These are phyloP conservation scores for Tripterygium wilfordii DNA, from an alignment of 177 flowering plant genomes.

Conservation along the genomic window DNA sequence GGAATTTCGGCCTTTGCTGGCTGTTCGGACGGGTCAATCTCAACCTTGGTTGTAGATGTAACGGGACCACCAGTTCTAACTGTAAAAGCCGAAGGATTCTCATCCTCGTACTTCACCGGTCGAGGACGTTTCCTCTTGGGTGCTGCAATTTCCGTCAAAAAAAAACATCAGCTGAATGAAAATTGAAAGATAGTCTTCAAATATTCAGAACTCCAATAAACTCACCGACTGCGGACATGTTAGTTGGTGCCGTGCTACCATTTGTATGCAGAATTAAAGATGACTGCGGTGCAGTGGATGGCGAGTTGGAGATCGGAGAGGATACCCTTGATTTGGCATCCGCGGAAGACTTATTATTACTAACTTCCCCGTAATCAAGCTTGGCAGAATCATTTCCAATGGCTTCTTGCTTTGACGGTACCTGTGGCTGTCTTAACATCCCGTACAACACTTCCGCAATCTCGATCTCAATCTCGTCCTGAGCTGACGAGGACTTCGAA, in stretches of 20 bases:
- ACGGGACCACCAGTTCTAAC: slow-evolving; percentile 29
- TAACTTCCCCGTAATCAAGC: slow-evolving; percentile 31
- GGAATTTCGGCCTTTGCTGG: slow-evolving; percentile 28
- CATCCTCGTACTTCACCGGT: slow-evolving; percentile 58
- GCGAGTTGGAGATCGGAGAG: slow-evolving; percentile 56
- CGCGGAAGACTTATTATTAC: slow-evolving; percentile 28
- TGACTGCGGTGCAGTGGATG: slow-evolving; percentile 26
- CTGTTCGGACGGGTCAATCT: slow-evolving; percentile 28
- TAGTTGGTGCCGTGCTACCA: slow-evolving; percentile 32
- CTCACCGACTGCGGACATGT: slow-evolving; percentile 50
- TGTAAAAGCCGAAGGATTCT: slow-evolving; percentile 27
- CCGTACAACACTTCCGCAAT: slow-evolving; percentile 93
- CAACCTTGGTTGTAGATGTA: slow-evolving; percentile 22
- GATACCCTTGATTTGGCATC: slow-evolving; percentile 66
- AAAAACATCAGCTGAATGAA: background rate
- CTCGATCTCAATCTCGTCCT: slow-evolving; percentile 94
- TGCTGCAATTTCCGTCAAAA: slow-evolving; percentile 32
- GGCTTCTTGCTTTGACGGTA: slow-evolving; percentile 51
- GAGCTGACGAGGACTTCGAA: slow-evolving; percentile 51
- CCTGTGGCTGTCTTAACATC: slow-evolving; percentile 74
- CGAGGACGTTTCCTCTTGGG: slow-evolving; percentile 93
- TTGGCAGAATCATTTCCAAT: slow-evolving; percentile 27
- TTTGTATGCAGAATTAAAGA: no score
- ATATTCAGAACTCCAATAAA: slow-evolving; percentile 1
- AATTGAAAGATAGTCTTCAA: slow-evolving; percentile 1